A percentile compares a stretch with the other conserved stretches of the same genome.
phyloP scores from a whole-genome alignment of 352 stramenopile species.

The Phytophthora syringae region DNA sequence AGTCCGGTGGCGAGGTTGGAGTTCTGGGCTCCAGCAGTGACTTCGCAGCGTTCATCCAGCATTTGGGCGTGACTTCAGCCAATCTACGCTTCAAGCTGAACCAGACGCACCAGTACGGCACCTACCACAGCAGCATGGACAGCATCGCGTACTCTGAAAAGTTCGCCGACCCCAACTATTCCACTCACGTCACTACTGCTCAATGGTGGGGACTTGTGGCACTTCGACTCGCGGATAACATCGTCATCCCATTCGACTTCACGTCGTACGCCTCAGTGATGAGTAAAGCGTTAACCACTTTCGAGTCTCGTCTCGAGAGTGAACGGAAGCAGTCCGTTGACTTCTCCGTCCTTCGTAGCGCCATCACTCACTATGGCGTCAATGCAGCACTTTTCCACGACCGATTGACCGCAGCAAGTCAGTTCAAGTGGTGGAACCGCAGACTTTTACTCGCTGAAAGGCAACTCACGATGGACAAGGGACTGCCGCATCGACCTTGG shows the following conservation, averaged over 20 bases:
- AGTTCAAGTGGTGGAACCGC: not conserved
- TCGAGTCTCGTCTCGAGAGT: too few relatives aligned
- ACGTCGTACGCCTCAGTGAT: slow-evolving; percentile 61
- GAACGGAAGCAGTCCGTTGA: too few relatives aligned
- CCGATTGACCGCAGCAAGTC: not conserved
- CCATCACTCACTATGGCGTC: slow-evolving; percentile 39
- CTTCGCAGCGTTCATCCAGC: slow-evolving; percentile 83
- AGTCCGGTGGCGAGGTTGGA: slow-evolving; percentile 16
- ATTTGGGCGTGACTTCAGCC: slow-evolving; percentile 76
- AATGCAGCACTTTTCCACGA: slow-evolving; percentile 18
- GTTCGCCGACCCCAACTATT: slow-evolving; percentile 56
- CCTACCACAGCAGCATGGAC: slow-evolving; percentile 89
- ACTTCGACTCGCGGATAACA: slow-evolving; percentile 49
- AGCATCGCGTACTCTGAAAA: slow-evolving; percentile 67
- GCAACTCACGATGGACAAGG: not conserved
- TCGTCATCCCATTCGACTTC: slow-evolving; percentile 68
- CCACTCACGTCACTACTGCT: too few relatives aligned
- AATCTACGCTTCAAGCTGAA: slow-evolving; percentile 28
- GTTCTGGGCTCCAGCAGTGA: slow-evolving; percentile 65
- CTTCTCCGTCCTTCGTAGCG: slow-evolving; percentile 34
- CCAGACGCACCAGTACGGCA: slow-evolving; percentile 44
- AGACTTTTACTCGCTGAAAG: not conserved
- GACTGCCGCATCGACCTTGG: not conserved
- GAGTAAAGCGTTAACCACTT: slow-evolving; percentile 29
- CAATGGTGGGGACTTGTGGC: slow-evolving; percentile 64